phyloP scores from a whole-genome alignment of 768 basidiomycete genomes.

The Mycena latifolia region DNA sequence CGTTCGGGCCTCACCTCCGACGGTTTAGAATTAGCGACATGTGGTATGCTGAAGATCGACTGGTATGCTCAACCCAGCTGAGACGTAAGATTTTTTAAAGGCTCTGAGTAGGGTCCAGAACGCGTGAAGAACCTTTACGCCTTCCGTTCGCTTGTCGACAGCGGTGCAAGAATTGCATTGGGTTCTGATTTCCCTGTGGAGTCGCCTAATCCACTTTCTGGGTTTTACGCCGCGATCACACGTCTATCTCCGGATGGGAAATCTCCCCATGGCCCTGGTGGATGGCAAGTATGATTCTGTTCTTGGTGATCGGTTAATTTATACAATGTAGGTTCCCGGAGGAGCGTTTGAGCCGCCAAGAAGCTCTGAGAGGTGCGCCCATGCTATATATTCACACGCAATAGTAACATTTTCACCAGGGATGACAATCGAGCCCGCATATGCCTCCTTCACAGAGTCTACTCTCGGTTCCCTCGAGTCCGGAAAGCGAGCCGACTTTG shows the following conservation, averaged over 20 bases:
- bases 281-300: slow-evolving; percentile 69
- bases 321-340: slow-evolving; percentile 77
- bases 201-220: slow-evolving; percentile 83
- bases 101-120: slow-evolving; percentile 75
- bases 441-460: slow-evolving; percentile 85
- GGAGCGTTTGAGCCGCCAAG: slow-evolving; percentile 78
- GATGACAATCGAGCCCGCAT: slow-evolving; percentile 90
- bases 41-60: slow-evolving; percentile 88
- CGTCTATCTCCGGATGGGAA: slow-evolving; percentile 75
- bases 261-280: slow-evolving; percentile 86
- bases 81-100: not conserved
- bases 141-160: slow-evolving; percentile 79
- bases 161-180: slow-evolving; percentile 76
- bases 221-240: slow-evolving; percentile 91
- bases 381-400: not conserved
- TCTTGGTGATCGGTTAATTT: slow-evolving; percentile 1
- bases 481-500: slow-evolving; percentile 89
- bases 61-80: slow-evolving; percentile 57
- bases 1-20: too few relatives aligned
- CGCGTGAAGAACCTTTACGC: slow-evolving; percentile 90
- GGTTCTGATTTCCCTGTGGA: slow-evolving; percentile 96
- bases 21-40: slow-evolving; percentile 88
- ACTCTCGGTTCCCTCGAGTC: slow-evolving; percentile 79
- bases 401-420: slow-evolving; percentile 53
- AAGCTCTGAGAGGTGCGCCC: slow-evolving; percentile 76